Base-by-base conservation (phyloP, 768 basidiomycete species). In the Tricholoma sp. region DNA sequence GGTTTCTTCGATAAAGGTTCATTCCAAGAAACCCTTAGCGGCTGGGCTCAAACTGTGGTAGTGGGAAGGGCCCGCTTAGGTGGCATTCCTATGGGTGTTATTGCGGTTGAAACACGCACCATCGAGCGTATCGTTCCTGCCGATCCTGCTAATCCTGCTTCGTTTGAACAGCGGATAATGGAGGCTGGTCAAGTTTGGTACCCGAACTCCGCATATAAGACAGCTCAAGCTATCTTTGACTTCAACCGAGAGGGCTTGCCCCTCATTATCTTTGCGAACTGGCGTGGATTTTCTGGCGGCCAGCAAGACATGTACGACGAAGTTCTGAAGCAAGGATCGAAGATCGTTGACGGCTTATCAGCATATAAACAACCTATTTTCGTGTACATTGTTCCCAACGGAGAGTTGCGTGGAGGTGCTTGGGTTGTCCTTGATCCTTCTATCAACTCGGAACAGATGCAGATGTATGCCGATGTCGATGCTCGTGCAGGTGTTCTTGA, bases 141-240 rank as follows among this genome's bases (percentile, higher is more conserved):
- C 42, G 97, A 99, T 64, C 97, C 97, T 11, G 97, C 97, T 53
- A 99, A 98, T 72, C 89, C 96, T 3, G 80, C 89, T 12, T 98
- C 96, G 6, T 92, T 95, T 70, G 97, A 99, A 71, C 95, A 95
- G 67, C 88, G 88, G 63, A 94, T 98, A 71, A 96, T 98, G 88
- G 95, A 98, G 70, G 97, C 97, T n/a, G 97, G 97, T 62, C 94
- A 96, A 72, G 97, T 98, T 24, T 99, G 97, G 97, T 98, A 98
- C 71, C 97, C 97, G 34, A 98, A 99, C 73, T 96, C 94, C 5
- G 95, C 97, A 6, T 95, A 97, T 79, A 99, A 99, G 81, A 99
- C 97, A 7, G 97, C 95, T 7, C 97, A 98, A 66, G 96, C 97
- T 13, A 98, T 98, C 77, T 94, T 94, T 72, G 97, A 99, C 75